Conservation (phyloP, 306 rosid genomes). For the Ochetophila trinervis region DNA sequence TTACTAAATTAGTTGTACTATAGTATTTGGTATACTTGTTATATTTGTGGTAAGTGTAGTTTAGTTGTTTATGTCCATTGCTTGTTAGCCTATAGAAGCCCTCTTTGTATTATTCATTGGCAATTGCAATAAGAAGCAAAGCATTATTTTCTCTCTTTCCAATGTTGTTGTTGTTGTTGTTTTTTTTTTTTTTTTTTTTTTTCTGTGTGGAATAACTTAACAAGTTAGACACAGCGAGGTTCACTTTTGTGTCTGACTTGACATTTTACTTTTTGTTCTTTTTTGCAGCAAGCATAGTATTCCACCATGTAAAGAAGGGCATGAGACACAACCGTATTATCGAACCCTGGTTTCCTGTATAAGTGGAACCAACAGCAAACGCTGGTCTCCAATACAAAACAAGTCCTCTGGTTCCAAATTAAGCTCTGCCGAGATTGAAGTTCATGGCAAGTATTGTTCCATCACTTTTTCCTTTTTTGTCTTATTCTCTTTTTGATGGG, state of each 20-base stretch:
- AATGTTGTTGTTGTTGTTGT: too few species aligned
- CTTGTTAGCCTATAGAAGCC: too few species aligned
- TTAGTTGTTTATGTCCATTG: too few species aligned
- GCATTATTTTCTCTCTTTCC: too few species aligned
- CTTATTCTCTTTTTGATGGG: slow-evolving; percentile 17
- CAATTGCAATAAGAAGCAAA: too few species aligned
- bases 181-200: too few species aligned
- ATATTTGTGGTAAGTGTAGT: too few species aligned
- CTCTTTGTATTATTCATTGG: too few species aligned
- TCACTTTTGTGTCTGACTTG: slow-evolving; percentile 13
- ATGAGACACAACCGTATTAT: slow-evolving; percentile 61
- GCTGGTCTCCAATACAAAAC: slow-evolving; percentile 85
- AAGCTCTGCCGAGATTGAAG: slow-evolving; percentile 66
- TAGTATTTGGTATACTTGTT: too few species aligned
- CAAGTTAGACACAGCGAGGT: slow-evolving; percentile 2
- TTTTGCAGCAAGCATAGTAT: slow-evolving; percentile 56
- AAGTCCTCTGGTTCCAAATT: slow-evolving; percentile 60
- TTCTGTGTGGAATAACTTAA: too few species aligned
- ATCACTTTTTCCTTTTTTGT: neutral
- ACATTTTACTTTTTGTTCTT: slow-evolving; percentile 9
- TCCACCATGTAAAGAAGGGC: slow-evolving; percentile 69
- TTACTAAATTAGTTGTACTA: slow-evolving; percentile 13
- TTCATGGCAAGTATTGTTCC: slow-evolving; percentile 83
- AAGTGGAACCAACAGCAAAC: slow-evolving; percentile 75
- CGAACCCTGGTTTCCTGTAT: slow-evolving; percentile 77